phyloP scores from a whole-genome alignment of 352 stramenopile species.

The Phytophthora colocasiae region DNA sequence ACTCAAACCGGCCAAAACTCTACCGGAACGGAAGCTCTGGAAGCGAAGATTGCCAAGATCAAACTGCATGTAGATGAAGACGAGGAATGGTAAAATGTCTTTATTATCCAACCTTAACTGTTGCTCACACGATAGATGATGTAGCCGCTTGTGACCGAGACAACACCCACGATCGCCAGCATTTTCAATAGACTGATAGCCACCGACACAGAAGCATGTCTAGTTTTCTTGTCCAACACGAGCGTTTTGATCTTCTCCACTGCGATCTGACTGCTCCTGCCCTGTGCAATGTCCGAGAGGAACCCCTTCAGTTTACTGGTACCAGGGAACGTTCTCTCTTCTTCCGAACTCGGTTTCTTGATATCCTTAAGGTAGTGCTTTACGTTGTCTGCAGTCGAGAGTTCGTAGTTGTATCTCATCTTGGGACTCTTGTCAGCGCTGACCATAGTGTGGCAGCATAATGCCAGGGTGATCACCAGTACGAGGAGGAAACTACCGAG shows the following conservation, averaged over 20 bases:
- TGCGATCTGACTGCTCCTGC: neutral
- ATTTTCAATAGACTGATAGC: slow-evolving; percentile 31
- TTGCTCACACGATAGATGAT: slow-evolving; percentile 30
- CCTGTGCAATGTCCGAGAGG: slow-evolving; percentile 8
- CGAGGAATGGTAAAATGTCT: slow-evolving; percentile 39
- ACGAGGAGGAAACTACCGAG: slow-evolving; percentile 18
- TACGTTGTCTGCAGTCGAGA: slow-evolving; percentile 1
- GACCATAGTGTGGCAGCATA: slow-evolving; percentile 8
- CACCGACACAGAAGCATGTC: slow-evolving; percentile 22
- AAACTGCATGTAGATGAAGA: slow-evolving; percentile 24
- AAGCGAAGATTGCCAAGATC: slow-evolving; percentile 35
- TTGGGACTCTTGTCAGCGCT: slow-evolving; percentile 10
- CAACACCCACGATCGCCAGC: slow-evolving; percentile 10
- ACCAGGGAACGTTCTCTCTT: slow-evolving; percentile 18
- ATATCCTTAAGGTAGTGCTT: slow-evolving; percentile 7
- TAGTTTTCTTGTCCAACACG: slow-evolving; percentile 21
- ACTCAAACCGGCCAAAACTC: slow-evolving; percentile 9
- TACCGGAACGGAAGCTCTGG: slow-evolving; percentile 17
- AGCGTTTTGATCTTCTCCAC: slow-evolving; percentile 21
- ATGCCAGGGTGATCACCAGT: slow-evolving; percentile 8
- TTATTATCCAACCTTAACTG: slow-evolving; percentile 7
- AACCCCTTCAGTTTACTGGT: slow-evolving; percentile 4
- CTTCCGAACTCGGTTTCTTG: slow-evolving; percentile 1
- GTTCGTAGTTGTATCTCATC: neutral
- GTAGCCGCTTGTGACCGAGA: slow-evolving; percentile 20